Conservation (phyloP, 2,329 filamentous ascomycete species). For the Cladophialophora immunda region DNA sequence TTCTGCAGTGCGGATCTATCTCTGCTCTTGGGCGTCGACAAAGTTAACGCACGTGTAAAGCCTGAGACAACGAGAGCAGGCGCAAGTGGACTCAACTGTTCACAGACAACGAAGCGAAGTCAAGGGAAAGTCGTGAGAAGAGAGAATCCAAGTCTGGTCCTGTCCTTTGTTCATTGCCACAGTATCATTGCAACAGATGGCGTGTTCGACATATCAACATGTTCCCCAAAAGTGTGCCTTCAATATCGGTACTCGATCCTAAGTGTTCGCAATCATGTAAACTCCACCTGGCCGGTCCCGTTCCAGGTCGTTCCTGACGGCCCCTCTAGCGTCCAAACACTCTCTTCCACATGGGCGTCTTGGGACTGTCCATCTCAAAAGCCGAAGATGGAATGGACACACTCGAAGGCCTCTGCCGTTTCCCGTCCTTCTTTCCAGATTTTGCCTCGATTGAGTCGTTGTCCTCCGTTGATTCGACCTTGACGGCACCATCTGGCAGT, state of each 20-base stretch:
- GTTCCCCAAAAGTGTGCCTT: neutral
- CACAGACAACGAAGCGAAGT: neutral
- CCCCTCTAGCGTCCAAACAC: slow-evolving; percentile 34
- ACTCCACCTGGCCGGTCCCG: neutral
- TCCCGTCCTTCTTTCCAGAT: slow-evolving; percentile 16
- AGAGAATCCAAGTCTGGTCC: neutral
- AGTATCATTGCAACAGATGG: neutral
- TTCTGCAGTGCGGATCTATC: neutral
- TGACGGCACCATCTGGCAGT: slow-evolving; percentile 15
- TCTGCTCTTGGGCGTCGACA: neutral
- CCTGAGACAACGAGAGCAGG: neutral
- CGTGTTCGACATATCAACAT: neutral
- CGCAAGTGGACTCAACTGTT: neutral
- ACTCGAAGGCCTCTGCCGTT: slow-evolving; percentile 25
- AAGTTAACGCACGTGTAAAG: neutral
- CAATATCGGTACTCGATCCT: neutral
- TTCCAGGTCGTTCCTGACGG: neutral
- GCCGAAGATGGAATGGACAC: slow-evolving; percentile 29
- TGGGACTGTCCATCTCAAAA: slow-evolving; percentile 35
- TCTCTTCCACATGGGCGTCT: slow-evolving; percentile 39
- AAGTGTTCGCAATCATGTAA: neutral
- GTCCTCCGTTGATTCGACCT: slow-evolving; percentile 13
- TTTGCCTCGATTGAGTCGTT: neutral
- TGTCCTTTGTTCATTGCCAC: neutral
- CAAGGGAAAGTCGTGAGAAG: neutral